These are phyloP conservation scores for Saccharum officinarum DNA, from an alignment of 176 grass and related monocot species.

Conservation along the genomic window DNA sequence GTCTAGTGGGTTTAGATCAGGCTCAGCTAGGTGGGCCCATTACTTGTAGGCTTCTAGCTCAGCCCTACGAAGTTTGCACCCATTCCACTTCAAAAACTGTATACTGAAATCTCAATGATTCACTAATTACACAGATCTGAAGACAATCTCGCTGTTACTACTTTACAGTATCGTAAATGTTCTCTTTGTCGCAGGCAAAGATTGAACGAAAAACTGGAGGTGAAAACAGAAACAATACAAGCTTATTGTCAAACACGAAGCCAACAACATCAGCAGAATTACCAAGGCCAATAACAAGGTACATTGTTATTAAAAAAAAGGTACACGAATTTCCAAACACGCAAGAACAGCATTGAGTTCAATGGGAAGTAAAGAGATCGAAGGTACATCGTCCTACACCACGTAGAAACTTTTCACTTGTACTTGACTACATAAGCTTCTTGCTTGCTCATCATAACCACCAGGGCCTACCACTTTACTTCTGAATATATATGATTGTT, in stretches of 20 bases:
- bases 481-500: background rate
- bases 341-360: background rate
- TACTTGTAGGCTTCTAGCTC: background rate
- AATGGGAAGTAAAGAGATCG: background rate
- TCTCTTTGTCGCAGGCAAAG: background rate
- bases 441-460: conserved; percentile 12
- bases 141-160: too few species aligned
- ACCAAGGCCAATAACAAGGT: background rate
- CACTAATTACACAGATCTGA: background rate
- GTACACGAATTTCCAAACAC: background rate
- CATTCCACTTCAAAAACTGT: background rate
- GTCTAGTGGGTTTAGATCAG: too few species aligned
- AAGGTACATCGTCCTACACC: background rate
- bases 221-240: background rate
- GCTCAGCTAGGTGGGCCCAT: background rate
- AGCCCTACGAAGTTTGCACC: background rate
- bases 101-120: background rate
- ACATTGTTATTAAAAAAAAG: too few species aligned
- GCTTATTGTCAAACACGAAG: background rate
- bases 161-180: background rate
- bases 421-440: background rate
- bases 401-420: background rate
- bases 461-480: background rate
- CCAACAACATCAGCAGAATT: background rate
- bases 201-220: background rate